Percentiles rank a stretch among this genome's conserved stretches.
These are phyloP conservation scores for Diaporthe ilicicola DNA, from an alignment of 2,329 filamentous ascomycete species.

Conservation along the genomic window DNA sequence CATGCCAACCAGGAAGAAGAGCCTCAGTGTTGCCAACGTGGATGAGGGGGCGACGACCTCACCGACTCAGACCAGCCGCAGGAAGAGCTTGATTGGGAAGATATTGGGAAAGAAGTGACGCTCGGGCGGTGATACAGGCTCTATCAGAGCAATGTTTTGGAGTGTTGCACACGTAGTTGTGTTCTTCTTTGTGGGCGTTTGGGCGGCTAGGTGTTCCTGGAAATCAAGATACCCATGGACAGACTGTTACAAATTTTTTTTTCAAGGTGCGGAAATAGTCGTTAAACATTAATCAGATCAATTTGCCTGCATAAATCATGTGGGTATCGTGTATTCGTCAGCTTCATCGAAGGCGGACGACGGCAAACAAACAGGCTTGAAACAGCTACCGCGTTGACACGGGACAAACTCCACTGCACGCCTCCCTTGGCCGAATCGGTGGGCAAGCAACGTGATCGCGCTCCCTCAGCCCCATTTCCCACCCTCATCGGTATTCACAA, in stretches of 20 bases:
- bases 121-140: background rate
- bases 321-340: constrained; percentile 22
- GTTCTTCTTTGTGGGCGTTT: background rate
- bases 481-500: background rate
- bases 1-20: constrained; percentile 1
- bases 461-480: too few species aligned
- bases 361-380: background rate
- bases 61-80: background rate
- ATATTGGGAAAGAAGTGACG: constrained; percentile 30
- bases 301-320: background rate
- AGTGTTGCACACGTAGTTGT: background rate
- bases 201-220: background rate
- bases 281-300: background rate
- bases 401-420: background rate
- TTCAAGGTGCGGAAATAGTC: too few species aligned
- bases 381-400: background rate
- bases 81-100: constrained; percentile 25
- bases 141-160: background rate
- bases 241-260: background rate
- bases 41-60: background rate
- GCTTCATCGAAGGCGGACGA: background rate
- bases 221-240: constrained; percentile 13
- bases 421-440: background rate
- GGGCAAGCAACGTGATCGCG: background rate
- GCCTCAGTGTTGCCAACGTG: background rate